phyloP scores from a whole-genome alignment of 257 asterid genomes.

The Mentha longifolia region DNA sequence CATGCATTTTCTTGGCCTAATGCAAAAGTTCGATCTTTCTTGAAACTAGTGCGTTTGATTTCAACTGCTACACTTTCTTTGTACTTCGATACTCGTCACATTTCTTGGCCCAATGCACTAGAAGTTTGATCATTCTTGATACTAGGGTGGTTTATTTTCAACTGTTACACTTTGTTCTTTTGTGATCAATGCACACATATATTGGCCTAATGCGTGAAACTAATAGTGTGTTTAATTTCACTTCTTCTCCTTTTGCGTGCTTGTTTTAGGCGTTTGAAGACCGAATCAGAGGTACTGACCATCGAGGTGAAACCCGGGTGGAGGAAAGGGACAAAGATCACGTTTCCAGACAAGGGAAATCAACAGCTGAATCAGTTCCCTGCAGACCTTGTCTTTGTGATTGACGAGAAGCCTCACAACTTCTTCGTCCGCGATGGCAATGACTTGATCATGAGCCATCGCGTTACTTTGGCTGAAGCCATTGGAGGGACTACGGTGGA shows the following conservation, averaged over 20 bases:
- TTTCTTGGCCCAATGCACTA: background rate
- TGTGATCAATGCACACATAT: background rate
- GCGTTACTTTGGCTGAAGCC: constrained; percentile 63
- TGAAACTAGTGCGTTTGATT: background rate
- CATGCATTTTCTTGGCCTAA: background rate
- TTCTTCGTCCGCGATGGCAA: constrained; percentile 71
- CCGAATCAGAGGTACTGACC: constrained; percentile 66
- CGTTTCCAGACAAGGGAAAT: constrained; percentile 89
- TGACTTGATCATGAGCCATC: constrained; percentile 53
- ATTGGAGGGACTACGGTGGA: constrained; percentile 61
- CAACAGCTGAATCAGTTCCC: constrained; percentile 80
- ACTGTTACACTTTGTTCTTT: no score
- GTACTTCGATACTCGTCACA: background rate
- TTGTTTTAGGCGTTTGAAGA: constrained; percentile 46
- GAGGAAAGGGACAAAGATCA: constrained; percentile 89
- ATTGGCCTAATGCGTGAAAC: constrained; percentile 1
- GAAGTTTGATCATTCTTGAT: background rate
- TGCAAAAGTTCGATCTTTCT: background rate
- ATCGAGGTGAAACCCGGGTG: constrained; percentile 92
- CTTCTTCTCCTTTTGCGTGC: no score
- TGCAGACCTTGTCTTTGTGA: constrained; percentile 82
- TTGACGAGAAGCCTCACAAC: constrained; percentile 82
- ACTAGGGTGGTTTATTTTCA: no score
- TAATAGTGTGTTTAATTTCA: background rate
- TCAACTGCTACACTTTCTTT: background rate